phyloP scores from a whole-genome alignment of 2,329 filamentous ascomycete genomes.

The Orbilia javanica region DNA sequence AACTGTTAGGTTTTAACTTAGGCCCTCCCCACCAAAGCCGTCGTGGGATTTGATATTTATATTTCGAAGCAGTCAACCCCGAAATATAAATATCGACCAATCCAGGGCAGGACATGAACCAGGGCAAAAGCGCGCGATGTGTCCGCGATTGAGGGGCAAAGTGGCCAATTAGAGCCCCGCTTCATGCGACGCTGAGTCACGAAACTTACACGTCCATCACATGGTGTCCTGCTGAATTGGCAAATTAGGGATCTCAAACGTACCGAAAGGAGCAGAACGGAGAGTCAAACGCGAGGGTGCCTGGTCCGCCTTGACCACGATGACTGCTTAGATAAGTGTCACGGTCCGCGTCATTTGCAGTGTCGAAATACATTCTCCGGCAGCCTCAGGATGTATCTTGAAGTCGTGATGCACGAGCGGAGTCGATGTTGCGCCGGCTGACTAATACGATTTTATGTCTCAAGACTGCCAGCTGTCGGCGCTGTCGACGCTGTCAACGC shows the following conservation, averaged over 20 bases:
- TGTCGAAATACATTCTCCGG: conserved; percentile 18
- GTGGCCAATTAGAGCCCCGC: conserved; percentile 45
- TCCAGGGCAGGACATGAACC: background rate
- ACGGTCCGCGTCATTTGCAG: conserved; percentile 23
- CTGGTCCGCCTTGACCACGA: conserved; percentile 41
- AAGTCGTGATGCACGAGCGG: conserved; percentile 8
- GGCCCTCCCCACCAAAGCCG: background rate
- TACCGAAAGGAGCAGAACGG: conserved; percentile 29
- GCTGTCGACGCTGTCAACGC: background rate
- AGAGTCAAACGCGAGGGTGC: conserved; percentile 50
- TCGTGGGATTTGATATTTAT: conserved; percentile 49
- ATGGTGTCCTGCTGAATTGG: conserved; percentile 27
- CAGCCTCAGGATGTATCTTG: background rate
- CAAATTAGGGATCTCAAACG: conserved; percentile 33
- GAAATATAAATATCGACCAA: conserved; percentile 35
- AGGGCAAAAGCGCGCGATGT: conserved; percentile 32
- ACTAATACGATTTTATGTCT: conserved; percentile 41
- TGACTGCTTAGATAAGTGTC: conserved; percentile 35
- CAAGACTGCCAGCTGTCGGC: conserved; percentile 5
- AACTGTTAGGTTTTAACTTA: conserved; percentile 1
- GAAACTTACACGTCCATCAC: conserved; percentile 59
- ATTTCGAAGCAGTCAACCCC: conserved; percentile 2
- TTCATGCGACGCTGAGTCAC: conserved; percentile 50
- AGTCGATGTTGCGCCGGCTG: conserved; percentile 27
- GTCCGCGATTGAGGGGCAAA: conserved; percentile 55